These are phyloP conservation scores for Pseudotsuga menziesii DNA, from an alignment of 75 land plant species.

Conservation along the genomic window DNA sequence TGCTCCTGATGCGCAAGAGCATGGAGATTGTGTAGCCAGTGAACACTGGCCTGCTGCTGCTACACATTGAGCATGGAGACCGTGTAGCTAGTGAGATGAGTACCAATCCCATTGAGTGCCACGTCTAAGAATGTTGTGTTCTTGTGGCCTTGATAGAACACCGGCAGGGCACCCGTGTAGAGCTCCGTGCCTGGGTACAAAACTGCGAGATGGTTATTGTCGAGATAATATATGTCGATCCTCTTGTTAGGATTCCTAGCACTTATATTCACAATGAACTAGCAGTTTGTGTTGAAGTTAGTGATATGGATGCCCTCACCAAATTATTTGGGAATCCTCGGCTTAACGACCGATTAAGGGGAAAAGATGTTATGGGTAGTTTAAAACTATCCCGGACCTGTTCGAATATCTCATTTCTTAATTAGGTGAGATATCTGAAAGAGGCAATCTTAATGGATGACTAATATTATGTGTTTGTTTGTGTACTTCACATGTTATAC, in stretches of 20 bases:
- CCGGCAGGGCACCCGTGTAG: neutral
- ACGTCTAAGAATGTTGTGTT: constrained; percentile 20
- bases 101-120: constrained; percentile 16
- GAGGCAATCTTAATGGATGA: too few species aligned
- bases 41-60: constrained; percentile 39
- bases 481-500: too few species aligned
- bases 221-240: constrained; percentile 34
- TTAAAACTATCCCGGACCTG: too few species aligned
- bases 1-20: too few species aligned
- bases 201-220: constrained; percentile 8
- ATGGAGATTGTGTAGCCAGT: too few species aligned
- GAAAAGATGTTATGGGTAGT: too few species aligned
- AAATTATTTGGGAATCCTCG: constrained; percentile 52
- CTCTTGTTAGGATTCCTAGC: constrained; percentile 31
- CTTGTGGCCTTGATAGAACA: constrained; percentile 30
- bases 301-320: constrained; percentile 34
- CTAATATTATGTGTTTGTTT: too few species aligned
- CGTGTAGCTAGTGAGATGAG: constrained; percentile 19
- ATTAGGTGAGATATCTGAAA: too few species aligned
- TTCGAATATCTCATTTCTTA: too few species aligned
- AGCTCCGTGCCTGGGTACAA: constrained; percentile 15
- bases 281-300: constrained; percentile 30
- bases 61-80: constrained; percentile 26
- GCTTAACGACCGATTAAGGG: too few species aligned
- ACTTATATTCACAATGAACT: constrained; percentile 28